phyloP scores from a whole-genome alignment of 345 rosid species.

The Populus pruinosa region DNA sequence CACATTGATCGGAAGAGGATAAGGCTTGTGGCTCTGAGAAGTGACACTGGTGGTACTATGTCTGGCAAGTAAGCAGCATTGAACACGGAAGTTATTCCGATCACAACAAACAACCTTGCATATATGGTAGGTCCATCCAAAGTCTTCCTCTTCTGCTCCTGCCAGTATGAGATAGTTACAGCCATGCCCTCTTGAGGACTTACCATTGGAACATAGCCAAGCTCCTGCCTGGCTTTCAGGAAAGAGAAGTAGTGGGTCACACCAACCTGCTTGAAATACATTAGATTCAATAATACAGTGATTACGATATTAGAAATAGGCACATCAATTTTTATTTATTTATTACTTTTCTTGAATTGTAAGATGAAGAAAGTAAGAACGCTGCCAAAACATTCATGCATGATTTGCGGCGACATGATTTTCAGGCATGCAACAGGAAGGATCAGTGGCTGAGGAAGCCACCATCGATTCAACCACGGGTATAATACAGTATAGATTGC shows the following conservation, averaged over 20 bases:
- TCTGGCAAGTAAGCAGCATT: constrained; percentile 63
- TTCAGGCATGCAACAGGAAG: constrained; percentile 44
- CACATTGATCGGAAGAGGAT: constrained; percentile 52
- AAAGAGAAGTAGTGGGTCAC: constrained; percentile 86
- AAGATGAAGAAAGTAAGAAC: not conserved
- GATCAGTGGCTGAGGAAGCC: constrained; percentile 84
- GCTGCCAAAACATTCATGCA: no score
- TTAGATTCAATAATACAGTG: not conserved
- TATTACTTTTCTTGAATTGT: not conserved
- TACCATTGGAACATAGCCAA: constrained; percentile 80
- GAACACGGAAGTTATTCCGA: constrained; percentile 51
- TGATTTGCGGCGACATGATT: not conserved
- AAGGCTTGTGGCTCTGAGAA: constrained; percentile 47
- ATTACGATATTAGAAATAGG: not conserved
- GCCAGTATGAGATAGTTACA: constrained; percentile 73
- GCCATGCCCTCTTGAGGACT: constrained; percentile 81
- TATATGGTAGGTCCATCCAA: constrained; percentile 65
- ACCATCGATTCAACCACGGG: constrained; percentile 72
- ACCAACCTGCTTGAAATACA: constrained; percentile 54
- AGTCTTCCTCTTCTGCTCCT: constrained; percentile 58
- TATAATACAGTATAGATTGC: constrained; percentile 57
- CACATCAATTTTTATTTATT: not conserved
- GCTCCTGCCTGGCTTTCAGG: constrained; percentile 86
- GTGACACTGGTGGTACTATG: constrained; percentile 51
- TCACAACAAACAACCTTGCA: constrained; percentile 46